These are phyloP conservation scores for Rubroshorea leprosula DNA, from an alignment of 345 rosid genomes.

Conservation along the genomic window DNA sequence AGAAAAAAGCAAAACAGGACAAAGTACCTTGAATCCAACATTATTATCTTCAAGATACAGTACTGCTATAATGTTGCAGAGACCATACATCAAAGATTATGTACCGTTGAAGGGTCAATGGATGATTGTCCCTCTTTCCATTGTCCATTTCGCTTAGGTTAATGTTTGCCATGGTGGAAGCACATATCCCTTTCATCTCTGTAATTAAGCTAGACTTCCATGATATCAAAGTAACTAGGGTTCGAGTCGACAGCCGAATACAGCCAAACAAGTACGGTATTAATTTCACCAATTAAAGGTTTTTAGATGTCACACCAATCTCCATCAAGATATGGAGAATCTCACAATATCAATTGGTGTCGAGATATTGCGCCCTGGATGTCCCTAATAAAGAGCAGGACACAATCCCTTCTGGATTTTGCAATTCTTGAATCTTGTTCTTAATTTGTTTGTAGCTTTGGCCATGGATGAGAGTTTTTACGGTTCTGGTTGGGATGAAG, in stretches of 20 bases:
- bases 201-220: too few relatives aligned
- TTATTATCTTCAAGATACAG: background rate
- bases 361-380: conserved; percentile 22
- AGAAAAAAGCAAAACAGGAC: background rate
- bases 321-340: conserved; percentile 24
- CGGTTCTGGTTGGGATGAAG: too few relatives aligned
- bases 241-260: conserved; percentile 29
- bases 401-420: too few relatives aligned
- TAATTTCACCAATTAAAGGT: conserved; percentile 33
- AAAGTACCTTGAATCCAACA: background rate
- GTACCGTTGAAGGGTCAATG: too few relatives aligned
- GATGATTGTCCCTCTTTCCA: too few relatives aligned
- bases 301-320: conserved; percentile 42
- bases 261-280: conserved; percentile 31
- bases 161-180: too few relatives aligned
- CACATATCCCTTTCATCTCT: too few relatives aligned
- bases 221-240: conserved; percentile 9
- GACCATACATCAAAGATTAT: too few relatives aligned
- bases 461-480: conserved; percentile 24
- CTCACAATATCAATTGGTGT: conserved; percentile 26
- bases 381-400: too few relatives aligned
- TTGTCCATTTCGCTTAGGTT: too few relatives aligned
- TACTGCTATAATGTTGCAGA: background rate
- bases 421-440: background rate
- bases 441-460: background rate